phyloP scores from a whole-genome alignment of 78 protist species.

The Dictyostelium firmibasis region DNA sequence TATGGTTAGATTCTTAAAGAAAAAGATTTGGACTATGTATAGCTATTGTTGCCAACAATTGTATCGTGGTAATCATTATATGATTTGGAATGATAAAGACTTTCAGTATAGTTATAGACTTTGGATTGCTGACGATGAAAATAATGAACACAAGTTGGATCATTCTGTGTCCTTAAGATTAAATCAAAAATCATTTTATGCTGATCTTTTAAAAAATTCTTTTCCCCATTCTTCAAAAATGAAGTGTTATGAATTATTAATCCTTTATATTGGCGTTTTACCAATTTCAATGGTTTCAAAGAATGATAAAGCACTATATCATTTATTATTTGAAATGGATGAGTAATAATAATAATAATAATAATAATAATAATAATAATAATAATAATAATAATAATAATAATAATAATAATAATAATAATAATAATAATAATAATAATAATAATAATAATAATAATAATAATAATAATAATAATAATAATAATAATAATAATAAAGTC shows the following conservation, averaged over 20 bases:
- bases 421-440: too few relatives aligned
- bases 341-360: not conserved
- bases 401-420: too few relatives aligned
- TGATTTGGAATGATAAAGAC: constrained; percentile 58
- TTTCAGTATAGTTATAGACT: constrained; percentile 40
- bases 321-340: constrained; percentile 49
- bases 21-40: constrained; percentile 70
- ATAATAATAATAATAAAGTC: too few relatives aligned
- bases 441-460: too few relatives aligned
- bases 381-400: too few relatives aligned
- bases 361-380: too few relatives aligned
- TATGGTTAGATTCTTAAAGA: constrained; percentile 33
- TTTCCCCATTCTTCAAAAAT: constrained; percentile 49
- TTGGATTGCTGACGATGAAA: constrained; percentile 66
- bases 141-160: constrained; percentile 36
- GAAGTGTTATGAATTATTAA: constrained; percentile 50
- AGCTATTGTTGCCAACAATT: constrained; percentile 58
- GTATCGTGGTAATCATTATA: constrained; percentile 15
- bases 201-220: constrained; percentile 5
- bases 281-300: constrained; percentile 52
- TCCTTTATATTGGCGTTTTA: constrained; percentile 45
- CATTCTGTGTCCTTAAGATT: not conserved
- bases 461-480: too few relatives aligned
- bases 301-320: constrained; percentile 32
- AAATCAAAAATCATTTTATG: constrained; percentile 11